Evolutionary conservation across 2,329 filamentous ascomycete genomes (phyloP), one percentile per base, ranked within the genome.

Genomic region (Hortaea werneckii): DNA sequence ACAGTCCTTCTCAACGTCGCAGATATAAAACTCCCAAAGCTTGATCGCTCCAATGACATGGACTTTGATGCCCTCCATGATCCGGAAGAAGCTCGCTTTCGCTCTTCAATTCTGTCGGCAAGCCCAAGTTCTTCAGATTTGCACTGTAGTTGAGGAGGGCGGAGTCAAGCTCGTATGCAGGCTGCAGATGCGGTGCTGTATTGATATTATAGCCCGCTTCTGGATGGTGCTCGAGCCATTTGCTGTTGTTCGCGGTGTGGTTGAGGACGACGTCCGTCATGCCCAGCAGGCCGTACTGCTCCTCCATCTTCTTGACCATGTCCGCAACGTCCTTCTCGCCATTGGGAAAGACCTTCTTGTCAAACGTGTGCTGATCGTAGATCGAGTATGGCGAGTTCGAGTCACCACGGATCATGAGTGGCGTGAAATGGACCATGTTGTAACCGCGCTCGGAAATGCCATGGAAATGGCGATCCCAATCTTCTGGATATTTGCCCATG

Each of bases 341-440:
- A 41, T 79, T 79, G 1, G 88, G 87, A 59, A 98, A 98, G 59
- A 82, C 79, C 6, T 71, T 70, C 5, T 82, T 77, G 62, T 98
- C 94, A 73, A 94, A 98, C 39, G 76, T 75, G 20, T 94, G 75
- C 69, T 98, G 94, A 59, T 98, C 86, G 64, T 85, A 95, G 58
- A 98, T 79, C 65, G 92, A 98, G 73, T 96, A 98, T 0, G 92
- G 92, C 1, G 92, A 98, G 63, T 98, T 95, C 43, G 92, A 98
- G 39, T 74, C 76, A 47, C 92, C 92, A 49, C 92, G 82, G 48
- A 84, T 76, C 74, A 94, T 92, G 54, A 98, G 73, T 7, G 92
- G 92, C 1, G 92, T 95, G 65, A 98, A 98, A 66, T 98, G 92
- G 49, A 98, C 81, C 88, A 96, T 95, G 69, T 98, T 98, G 75